Base-by-base conservation (phyloP, 108 stramenopile genomes). In the Nitzschia putrida region DNA sequence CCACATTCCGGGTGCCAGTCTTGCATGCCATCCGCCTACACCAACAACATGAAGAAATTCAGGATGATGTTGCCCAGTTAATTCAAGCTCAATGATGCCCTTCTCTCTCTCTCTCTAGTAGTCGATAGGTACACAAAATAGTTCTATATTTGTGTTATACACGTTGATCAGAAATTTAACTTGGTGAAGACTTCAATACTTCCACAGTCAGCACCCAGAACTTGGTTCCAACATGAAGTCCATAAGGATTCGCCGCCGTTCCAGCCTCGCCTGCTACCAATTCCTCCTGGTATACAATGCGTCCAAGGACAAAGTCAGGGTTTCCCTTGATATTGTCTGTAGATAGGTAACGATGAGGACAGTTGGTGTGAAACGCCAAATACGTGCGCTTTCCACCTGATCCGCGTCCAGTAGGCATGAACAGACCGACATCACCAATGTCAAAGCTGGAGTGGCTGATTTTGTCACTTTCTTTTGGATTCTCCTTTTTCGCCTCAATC, bases 181-280 rank as follows among this genome's bases (percentile, higher is more conserved):
- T 68, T 65, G 66, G 49, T 45, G 71, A 57, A 10, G 78, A 73
- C 47, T 85, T 88, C 21, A 91, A 47, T 61, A 86, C 87, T 72
- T 93, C 91, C 13, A 89, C 91, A 20, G 91, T 89, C 63, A 89
- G 57, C 13, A 93, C 79, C 86, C 86, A 90, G 70, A 88, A 93
- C 59, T 88, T 88, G 7, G 88, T 93, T 1, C 88, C 91, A n/a
- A 78, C 78, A 61, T 84, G 85, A n/a, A 93, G 81, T 26, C 88
- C 87, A 55, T 87, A 89, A 4, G 91, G 91, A 63, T 93, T 90
- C n/a, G 79, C 71, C 64, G 81, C 86, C n/a, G 88, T 85, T 29
- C 87, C 88, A 8, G 70, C 24, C 68, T 83, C 85, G 29, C 88
- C 88, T 41, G 91, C 91, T 44, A 80, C 76, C 40, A 78, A 71